Conservation (phyloP, 192 early-diverging fungal genomes). For the Coemansia sp. region DNA sequence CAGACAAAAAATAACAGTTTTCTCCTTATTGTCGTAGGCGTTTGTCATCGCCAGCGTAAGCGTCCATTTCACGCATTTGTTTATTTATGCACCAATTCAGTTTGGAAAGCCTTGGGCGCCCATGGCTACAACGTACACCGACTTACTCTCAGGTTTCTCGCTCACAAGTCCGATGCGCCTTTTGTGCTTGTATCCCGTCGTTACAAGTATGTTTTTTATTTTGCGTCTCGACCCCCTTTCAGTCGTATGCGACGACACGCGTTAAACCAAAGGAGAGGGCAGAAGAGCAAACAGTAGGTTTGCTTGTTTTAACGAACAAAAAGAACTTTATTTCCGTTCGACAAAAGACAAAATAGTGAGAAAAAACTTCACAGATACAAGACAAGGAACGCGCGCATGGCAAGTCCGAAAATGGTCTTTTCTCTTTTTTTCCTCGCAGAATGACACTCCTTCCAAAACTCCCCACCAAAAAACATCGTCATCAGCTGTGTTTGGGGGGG, state of each 20-base stretch:
- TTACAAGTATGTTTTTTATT: background rate
- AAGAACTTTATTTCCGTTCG: background rate
- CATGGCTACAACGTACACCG: too few relatives aligned
- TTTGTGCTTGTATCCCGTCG: too few relatives aligned
- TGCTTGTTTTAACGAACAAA: conserved; percentile 1
- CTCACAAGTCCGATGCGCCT: too few relatives aligned
- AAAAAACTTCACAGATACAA: background rate
- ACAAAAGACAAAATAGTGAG: background rate
- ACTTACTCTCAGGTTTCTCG: too few relatives aligned
- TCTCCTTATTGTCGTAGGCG: too few relatives aligned
- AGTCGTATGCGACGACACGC: background rate
- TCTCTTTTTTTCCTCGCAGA: background rate
- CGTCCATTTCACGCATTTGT: too few relatives aligned
- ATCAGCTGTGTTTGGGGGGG: background rate
- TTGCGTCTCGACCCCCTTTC: background rate
- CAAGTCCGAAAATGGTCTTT: background rate
- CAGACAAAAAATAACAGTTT: too few relatives aligned
- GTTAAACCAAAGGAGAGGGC: background rate
- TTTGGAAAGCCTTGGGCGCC: too few relatives aligned
- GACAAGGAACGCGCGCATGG: background rate
- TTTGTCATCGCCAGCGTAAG: too few relatives aligned
- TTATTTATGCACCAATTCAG: too few relatives aligned
- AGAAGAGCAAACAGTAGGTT: background rate
- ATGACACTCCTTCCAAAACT: background rate
- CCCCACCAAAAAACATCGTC: background rate